Base-by-base conservation (phyloP, 1,284 basidiomycete genomes). In the Somion occarium region DNA sequence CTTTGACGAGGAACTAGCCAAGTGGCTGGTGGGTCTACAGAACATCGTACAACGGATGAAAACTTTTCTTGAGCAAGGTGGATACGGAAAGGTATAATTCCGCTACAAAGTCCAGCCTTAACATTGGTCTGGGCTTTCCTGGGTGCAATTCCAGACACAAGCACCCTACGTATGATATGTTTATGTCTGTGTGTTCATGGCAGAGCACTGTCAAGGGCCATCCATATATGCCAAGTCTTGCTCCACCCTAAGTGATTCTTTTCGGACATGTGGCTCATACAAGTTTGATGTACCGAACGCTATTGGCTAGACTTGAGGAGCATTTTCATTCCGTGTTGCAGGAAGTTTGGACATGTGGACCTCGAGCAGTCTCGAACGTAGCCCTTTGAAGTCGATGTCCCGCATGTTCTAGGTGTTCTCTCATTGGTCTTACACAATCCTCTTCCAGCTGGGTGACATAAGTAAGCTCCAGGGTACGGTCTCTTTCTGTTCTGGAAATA, bases 21-120 rank as follows among this genome's bases (percentile, higher is more conserved):
- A 79, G 56, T 99, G 95, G 95, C 77, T 98, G 22, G 67, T 64
- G 2, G 91, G 84, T 0, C 74, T 98, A 34, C 87, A 92, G 57
- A 69, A 64, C 44, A 82, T 96, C 53, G 84, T 90, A 38, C 69
- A 68, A 54, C 81, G 80, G 50, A 72, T 92, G 69, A 80, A 82
- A 58, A 63, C 56, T 11, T 93, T 93, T 64, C 80, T 89, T 55
- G 79, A 78, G 58, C 68, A 76, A 39, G 82, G 85, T 1, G 78
- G 76, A 22, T 84, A 87, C 61, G 88, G 85, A 20, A 79, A 71
- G 62, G 81, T 87, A 7, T 79, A 50, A 57, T 44, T 39, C 37
- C 23, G 23, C 30, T 25, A 24, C 34, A n/a, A 22, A 15, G 39
- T 42, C 22, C 18, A 7, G 39, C 39, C 18, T 42, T 15, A 5